A percentile compares a stretch with the other conserved stretches of the same genome.
Conservation (phyloP, 1,284 basidiomycete species). For the Microbotryomycetes sp. region DNA sequence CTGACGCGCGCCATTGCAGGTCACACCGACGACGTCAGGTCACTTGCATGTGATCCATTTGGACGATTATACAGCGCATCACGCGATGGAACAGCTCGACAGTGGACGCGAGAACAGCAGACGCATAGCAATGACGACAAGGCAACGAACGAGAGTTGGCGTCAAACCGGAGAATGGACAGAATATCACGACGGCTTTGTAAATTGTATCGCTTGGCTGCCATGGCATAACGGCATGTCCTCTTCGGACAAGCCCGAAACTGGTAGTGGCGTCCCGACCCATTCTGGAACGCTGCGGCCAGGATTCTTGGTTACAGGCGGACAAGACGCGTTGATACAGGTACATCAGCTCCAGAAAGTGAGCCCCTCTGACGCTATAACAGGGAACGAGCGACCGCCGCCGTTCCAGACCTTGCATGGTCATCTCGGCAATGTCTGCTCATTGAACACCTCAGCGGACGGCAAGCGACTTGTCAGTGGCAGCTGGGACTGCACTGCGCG, state of each 20-base stretch:
- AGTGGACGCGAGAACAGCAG: constrained; percentile 54
- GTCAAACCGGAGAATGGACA: not conserved
- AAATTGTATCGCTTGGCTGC: constrained; percentile 54
- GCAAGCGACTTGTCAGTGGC: constrained; percentile 64
- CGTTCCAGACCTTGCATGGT: constrained; percentile 48
- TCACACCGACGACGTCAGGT: constrained; percentile 22
- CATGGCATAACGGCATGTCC: not conserved
- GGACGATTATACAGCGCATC: constrained; percentile 66
- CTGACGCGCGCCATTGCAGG: constrained; percentile 1
- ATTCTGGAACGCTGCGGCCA: constrained; percentile 39
- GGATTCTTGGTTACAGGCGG: constrained; percentile 77
- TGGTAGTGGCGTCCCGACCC: not conserved
- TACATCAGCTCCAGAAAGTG: constrained; percentile 3
- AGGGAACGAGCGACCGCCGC: too few relatives aligned
- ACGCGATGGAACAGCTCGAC: constrained; percentile 77
- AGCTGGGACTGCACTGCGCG: constrained; percentile 96
- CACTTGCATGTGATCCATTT: not conserved
- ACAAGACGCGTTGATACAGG: constrained; percentile 70
- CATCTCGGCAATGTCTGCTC: constrained; percentile 91
- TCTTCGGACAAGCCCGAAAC: not conserved
- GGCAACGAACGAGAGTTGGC: not conserved
- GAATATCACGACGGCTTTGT: constrained; percentile 58
- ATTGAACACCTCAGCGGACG: constrained; percentile 59
- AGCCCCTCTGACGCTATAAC: constrained; percentile 60
- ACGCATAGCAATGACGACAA: not conserved